These are phyloP conservation scores for Dothidotthia symphoricarpi DNA, from an alignment of 2,329 filamentous ascomycete species.

Conservation along the genomic window DNA sequence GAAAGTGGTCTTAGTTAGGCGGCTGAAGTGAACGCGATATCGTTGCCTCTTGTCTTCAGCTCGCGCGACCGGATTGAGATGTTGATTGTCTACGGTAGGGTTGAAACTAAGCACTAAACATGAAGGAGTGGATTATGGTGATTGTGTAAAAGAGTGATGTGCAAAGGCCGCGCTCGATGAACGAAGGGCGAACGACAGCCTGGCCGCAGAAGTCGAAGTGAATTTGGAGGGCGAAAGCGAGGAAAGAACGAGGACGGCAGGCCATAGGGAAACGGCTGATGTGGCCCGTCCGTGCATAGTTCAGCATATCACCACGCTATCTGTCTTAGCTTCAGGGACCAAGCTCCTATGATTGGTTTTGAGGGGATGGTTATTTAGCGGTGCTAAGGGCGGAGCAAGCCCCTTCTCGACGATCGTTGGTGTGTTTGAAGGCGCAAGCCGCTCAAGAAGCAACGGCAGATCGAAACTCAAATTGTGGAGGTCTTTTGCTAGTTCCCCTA, in stretches of 20 bases:
- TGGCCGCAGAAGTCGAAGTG: constrained; percentile 31
- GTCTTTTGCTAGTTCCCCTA: no score
- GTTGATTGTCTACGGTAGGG: no score
- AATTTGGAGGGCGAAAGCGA: constrained; percentile 16
- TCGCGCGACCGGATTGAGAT: constrained; percentile 27
- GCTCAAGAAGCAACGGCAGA: background rate
- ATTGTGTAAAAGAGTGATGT: constrained; percentile 34
- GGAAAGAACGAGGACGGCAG: constrained; percentile 12
- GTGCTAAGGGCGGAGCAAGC: constrained; percentile 15
- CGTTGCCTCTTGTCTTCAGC: constrained; percentile 12
- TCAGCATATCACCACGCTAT: constrained; percentile 1
- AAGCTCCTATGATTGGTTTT: constrained; percentile 20
- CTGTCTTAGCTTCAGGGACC: constrained; percentile 23
- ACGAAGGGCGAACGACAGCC: constrained; percentile 44
- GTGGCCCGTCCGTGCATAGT: constrained; percentile 23
- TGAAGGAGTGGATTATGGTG: constrained; percentile 31
- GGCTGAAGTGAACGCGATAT: no score
- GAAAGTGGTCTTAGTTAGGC: no score
- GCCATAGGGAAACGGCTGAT: constrained; percentile 22
- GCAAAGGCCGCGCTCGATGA: constrained; percentile 38
- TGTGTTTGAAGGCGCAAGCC: constrained; percentile 11
- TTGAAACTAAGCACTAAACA: constrained; percentile 36
- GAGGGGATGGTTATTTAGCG: constrained; percentile 1
- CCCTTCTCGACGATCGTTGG: constrained; percentile 20
- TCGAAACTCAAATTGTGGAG: no score